Evolutionary conservation across 75 land plant species (phyloP).

Genomic region (Selaginella moellendorffii): DNA sequence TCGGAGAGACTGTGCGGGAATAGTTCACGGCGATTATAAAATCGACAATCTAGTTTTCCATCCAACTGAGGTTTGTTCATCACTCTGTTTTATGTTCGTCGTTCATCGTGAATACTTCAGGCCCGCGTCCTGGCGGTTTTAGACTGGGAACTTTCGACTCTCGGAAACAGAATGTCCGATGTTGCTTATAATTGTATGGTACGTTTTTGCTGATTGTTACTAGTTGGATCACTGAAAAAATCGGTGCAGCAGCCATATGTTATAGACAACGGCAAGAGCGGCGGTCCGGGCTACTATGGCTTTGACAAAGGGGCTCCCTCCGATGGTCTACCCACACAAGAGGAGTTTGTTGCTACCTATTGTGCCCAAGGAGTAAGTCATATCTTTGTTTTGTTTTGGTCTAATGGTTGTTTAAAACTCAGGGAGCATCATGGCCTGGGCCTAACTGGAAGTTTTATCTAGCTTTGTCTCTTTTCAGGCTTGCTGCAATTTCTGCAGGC

Average conservation of each 20-base stretch:
- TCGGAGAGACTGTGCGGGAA: constrained; percentile 35
- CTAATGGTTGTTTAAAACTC: no score
- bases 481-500: constrained; percentile 76
- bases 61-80: constrained; percentile 51
- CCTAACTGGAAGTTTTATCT: constrained; percentile 76
- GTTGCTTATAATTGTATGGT: constrained; percentile 89
- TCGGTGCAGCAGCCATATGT: constrained; percentile 88
- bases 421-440: constrained; percentile 80
- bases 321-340: constrained; percentile 70
- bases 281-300: constrained; percentile 28
- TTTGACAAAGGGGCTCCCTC: constrained; percentile 35
- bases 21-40: constrained; percentile 95
- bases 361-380: constrained; percentile 69
- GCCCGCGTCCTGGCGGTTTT: constrained; percentile 81
- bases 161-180: constrained; percentile 96
- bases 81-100: neutral
- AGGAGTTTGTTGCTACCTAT: constrained; percentile 59
- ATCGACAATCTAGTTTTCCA: constrained; percentile 93
- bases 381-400: no score
- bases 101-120: constrained; percentile 24
- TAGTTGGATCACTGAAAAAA: no score
- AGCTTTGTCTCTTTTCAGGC: constrained; percentile 75
- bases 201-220: no score
- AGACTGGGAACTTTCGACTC: constrained; percentile 95
- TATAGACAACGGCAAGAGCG: constrained; percentile 24